Base-by-base conservation (phyloP, 2,329 filamentous ascomycete species). In the Aspergillus tamarii region DNA sequence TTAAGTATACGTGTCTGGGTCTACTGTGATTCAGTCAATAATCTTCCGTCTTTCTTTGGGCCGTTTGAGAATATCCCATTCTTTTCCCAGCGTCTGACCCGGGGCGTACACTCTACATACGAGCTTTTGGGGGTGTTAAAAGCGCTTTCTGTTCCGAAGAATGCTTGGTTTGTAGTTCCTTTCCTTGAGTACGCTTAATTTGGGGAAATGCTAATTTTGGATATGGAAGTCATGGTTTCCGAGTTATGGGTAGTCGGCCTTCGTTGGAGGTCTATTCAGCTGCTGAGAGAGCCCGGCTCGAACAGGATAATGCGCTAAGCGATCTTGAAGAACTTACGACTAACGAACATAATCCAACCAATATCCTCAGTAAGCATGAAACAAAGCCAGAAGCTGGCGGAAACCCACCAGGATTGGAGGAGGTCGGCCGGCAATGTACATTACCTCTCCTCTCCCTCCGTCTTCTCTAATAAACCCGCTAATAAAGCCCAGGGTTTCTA, bases 401-500 rank as follows among this genome's bases (percentile, higher is more conserved):
- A 3, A 53, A 53, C 8, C 48, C 64, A 3, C 36, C 63, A 10
- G 61, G 61, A 0, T 14, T 65, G 16, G 46, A 43, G 2, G 30
- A 53, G 6, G 61, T 61, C 7, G 54, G 53, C 14, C 64, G 63
- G 28, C 61, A 65, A 10, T 63, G 64, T 65, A 62, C 11, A 36
- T 55, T 9, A 10, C 26, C 36, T 39, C 34, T 36, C 26, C 26
- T 26, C 2, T 2, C 12, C 6, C 36, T 39, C 4, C 2, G 14
- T 16, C 4, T 16, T 34, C 10, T 1, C 12, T 12, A 3, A 19
- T 12, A 34, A 4, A 34, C 32, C 19, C 0, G 36, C 36, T 19
- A 39, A 39, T 7, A 3, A 39, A 16, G 5, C 14, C 14, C 14
- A 69, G 68, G 63, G 67, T 59, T 66, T 26, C 19, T 67, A 39